A percentile compares a stretch with the other conserved stretches of the same genome.
Conservation (phyloP, 805 yeast species). For the Grigorovia humatica region DNA sequence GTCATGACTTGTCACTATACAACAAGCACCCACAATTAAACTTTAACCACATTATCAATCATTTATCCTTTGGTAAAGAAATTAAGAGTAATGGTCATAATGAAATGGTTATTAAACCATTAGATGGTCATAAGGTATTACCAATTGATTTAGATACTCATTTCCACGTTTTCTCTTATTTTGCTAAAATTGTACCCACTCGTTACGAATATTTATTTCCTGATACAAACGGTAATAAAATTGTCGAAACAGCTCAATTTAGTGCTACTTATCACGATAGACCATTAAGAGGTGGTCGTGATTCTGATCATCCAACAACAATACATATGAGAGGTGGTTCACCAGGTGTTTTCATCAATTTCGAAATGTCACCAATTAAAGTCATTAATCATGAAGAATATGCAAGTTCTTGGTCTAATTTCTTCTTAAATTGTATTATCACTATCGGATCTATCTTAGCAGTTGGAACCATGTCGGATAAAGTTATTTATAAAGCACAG, state of each 20-base stretch:
- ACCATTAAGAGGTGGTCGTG: constrained; percentile 77
- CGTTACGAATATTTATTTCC: constrained; percentile 72
- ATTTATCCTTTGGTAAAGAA: constrained; percentile 64
- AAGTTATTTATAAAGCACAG: constrained; percentile 83
- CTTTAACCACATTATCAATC: constrained; percentile 69
- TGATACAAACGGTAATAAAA: constrained; percentile 23
- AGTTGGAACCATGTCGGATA: constrained; percentile 81
- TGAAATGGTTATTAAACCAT: constrained; percentile 43
- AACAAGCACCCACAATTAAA: constrained; percentile 49
- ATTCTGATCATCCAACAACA: constrained; percentile 84
- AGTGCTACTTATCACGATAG: constrained; percentile 82
- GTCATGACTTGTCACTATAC: constrained; percentile 77
- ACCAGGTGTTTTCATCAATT: constrained; percentile 80
- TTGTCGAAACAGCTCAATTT: constrained; percentile 77
- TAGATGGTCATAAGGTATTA: constrained; percentile 40
- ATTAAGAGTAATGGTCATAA: constrained; percentile 4
- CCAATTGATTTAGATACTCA: constrained; percentile 36
- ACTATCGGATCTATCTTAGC: constrained; percentile 91
- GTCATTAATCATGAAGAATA: constrained; percentile 72
- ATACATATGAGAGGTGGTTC: constrained; percentile 74
- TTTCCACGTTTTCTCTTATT: constrained; percentile 62
- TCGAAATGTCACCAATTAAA: constrained; percentile 88
- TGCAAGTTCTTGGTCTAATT: constrained; percentile 68
- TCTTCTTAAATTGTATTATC: constrained; percentile 71
- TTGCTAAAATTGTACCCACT: constrained; percentile 81